Percentiles rank a stretch among this genome's conserved stretches.
phyloP scores from a whole-genome alignment of 306 rosid species.

The Dryas drummondii region DNA sequence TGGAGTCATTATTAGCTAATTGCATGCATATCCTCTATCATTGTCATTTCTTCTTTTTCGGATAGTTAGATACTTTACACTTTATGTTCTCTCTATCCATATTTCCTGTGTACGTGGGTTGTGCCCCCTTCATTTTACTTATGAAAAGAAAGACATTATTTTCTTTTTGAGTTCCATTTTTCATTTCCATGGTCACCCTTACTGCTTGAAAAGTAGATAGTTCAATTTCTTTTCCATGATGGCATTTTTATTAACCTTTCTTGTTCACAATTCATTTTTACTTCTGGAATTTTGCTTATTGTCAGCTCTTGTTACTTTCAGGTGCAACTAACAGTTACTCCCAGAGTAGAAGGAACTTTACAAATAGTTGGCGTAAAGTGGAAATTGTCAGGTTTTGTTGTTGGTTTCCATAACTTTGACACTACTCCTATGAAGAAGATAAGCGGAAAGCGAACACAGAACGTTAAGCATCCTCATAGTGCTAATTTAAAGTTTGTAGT shows the following conservation, averaged over 20 bases:
- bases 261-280: background rate
- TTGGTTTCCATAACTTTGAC: constrained; percentile 80
- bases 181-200: background rate
- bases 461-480: constrained; percentile 37
- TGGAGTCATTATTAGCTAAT: background rate
- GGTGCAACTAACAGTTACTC: constrained; percentile 92
- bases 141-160: background rate
- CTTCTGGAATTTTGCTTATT: constrained; percentile 18
- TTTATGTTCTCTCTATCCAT: background rate
- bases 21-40: background rate
- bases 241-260: background rate
- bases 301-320: constrained; percentile 30
- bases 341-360: constrained; percentile 70
- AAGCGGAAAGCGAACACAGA: constrained; percentile 52
- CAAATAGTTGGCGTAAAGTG: constrained; percentile 83
- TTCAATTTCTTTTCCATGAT: background rate
- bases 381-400: constrained; percentile 75
- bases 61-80: no score
- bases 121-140: background rate
- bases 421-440: constrained; percentile 54
- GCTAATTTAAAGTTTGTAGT: constrained; percentile 76
- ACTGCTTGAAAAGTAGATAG: background rate
- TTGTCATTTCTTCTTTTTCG: background rate
- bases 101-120: background rate
- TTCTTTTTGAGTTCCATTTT: background rate